These are phyloP conservation scores for Venturia asperata DNA, from an alignment of 2,329 filamentous ascomycete genomes.

Conservation along the genomic window DNA sequence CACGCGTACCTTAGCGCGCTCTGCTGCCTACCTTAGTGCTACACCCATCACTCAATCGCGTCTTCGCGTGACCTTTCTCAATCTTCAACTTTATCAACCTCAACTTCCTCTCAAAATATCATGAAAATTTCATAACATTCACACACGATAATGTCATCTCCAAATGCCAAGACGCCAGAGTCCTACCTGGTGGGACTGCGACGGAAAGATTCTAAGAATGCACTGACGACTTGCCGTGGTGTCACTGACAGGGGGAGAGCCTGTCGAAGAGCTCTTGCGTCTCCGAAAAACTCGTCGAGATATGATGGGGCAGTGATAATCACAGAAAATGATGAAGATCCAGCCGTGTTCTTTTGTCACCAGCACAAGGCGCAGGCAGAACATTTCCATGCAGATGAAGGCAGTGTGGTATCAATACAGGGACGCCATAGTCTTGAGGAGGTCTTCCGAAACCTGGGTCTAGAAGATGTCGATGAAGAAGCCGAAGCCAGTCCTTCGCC, in stretches of 20 bases:
- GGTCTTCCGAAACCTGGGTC: conserved; percentile 15
- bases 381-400: conserved; percentile 26
- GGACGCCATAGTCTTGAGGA: conserved; percentile 18
- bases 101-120: neutral
- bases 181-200: conserved; percentile 41
- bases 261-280: conserved; percentile 65
- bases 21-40: conserved; percentile 8
- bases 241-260: conserved; percentile 75
- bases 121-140: neutral
- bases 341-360: conserved; percentile 73
- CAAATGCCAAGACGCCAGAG: conserved; percentile 17
- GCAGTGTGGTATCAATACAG: conserved; percentile 14
- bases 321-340: conserved; percentile 46
- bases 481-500: conserved; percentile 12
- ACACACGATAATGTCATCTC: conserved; percentile 14
- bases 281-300: conserved; percentile 13
- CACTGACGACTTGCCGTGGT: conserved; percentile 77
- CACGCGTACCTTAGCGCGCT: conserved; percentile 1
- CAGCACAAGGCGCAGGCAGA: conserved; percentile 86
- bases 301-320: conserved; percentile 35
- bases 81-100: neutral
- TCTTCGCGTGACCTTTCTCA: conserved; percentile 1
- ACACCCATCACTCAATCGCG: neutral
- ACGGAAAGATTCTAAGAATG: conserved; percentile 78
- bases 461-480: conserved; percentile 19